phyloP scores from a whole-genome alignment of 352 stramenopile species.

The Phytopythium delawarense region DNA sequence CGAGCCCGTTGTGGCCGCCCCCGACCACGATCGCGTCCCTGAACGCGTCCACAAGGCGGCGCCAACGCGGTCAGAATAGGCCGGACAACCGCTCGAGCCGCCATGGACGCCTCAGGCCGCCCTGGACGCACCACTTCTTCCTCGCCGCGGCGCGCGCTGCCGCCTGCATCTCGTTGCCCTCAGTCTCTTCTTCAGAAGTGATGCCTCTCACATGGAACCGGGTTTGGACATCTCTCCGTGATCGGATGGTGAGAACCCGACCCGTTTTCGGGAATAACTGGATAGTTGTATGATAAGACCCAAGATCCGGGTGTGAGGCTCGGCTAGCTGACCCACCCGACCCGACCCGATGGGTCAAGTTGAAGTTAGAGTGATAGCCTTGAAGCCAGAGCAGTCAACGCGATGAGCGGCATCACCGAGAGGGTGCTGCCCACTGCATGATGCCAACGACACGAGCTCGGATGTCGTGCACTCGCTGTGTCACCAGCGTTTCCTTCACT shows the following conservation, averaged over 20 bases:
- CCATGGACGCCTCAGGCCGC: neutral
- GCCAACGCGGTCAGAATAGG: neutral
- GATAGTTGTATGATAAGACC: neutral
- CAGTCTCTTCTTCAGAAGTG: slow-evolving; percentile 7
- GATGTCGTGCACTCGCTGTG: no score
- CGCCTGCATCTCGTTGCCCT: slow-evolving; percentile 8
- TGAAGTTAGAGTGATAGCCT: neutral
- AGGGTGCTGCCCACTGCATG: no score
- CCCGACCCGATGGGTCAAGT: neutral
- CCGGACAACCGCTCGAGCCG: neutral
- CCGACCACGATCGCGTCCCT: slow-evolving; percentile 89
- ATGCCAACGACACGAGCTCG: no score
- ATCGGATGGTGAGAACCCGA: neutral
- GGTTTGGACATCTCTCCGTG: slow-evolving; percentile 1
- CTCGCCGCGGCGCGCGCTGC: slow-evolving; percentile 14
- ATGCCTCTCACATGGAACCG: slow-evolving; percentile 15
- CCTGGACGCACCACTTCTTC: slow-evolving; percentile 32
- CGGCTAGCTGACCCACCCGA: neutral
- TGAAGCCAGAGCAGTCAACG: no score
- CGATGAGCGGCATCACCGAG: no score
- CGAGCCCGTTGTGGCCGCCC: slow-evolving; percentile 88
- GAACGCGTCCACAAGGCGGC: neutral
- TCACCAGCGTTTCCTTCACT: no score
- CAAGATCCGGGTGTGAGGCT: neutral
- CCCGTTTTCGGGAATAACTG: neutral